A percentile compares a stretch with the other conserved stretches of the same genome.
Conservation (phyloP, 2,329 filamentous ascomycete genomes). For the Aschersonia sp. region DNA sequence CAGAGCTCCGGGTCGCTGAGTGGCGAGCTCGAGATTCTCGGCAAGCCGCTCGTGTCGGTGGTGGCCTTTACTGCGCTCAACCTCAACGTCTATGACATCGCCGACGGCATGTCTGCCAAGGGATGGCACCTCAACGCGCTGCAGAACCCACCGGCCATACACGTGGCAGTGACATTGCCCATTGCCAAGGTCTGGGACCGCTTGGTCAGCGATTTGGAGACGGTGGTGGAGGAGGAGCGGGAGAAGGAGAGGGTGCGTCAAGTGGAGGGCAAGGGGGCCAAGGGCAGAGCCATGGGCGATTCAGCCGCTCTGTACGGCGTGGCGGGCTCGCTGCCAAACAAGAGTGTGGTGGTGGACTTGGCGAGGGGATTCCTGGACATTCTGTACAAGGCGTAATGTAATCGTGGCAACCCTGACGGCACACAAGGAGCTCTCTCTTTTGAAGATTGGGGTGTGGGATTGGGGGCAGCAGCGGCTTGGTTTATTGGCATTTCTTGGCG, state of each 20-base stretch:
- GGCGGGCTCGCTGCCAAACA: conserved; percentile 86
- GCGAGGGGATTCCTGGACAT: conserved; percentile 86
- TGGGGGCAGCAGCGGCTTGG: too few species aligned
- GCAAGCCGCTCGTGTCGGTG: conserved; percentile 76
- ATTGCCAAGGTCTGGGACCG: conserved; percentile 69
- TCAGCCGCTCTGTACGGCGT: conserved; percentile 87
- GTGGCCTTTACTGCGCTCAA: conserved; percentile 73
- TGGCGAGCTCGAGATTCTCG: conserved; percentile 64
- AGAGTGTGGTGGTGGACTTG: conserved; percentile 82
- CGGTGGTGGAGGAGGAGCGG: conserved; percentile 54
- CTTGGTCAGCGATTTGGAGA: conserved; percentile 58
- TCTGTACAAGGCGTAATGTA: conserved; percentile 63
- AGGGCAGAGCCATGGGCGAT: conserved; percentile 59
- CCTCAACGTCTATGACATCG: conserved; percentile 89
- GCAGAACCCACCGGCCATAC: conserved; percentile 81
- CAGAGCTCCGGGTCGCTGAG: conserved; percentile 52
- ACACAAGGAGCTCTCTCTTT: too few species aligned
- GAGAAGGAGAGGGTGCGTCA: conserved; percentile 65
- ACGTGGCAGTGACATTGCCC: conserved; percentile 84
- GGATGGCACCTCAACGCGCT: conserved; percentile 96
- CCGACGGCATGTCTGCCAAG: conserved; percentile 68
- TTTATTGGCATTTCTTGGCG: too few species aligned
- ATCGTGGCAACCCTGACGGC: neutral
- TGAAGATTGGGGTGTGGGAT: too few species aligned
- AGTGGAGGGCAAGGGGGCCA: conserved; percentile 50